Base-by-base conservation (phyloP, 768 basidiomycete genomes). In the Coprinopsis strossmayeri region DNA sequence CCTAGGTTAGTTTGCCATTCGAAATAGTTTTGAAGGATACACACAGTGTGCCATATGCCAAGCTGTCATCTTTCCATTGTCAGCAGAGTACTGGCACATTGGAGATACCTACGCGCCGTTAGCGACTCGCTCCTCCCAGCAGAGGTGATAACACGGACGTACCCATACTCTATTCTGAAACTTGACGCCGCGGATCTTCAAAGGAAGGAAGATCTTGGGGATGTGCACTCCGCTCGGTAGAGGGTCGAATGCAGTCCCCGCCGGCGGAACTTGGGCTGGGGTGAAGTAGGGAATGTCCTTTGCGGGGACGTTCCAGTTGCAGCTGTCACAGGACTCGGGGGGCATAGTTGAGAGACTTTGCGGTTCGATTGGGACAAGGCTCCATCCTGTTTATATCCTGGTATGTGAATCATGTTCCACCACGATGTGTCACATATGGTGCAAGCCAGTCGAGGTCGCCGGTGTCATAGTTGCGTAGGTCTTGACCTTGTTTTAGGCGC, bases 31-130 rank as follows among this genome's bases (percentile, higher is more conserved):
- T 4, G 57, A 62, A 61, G 23, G 24, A 62, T 17, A 74, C 55
- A 72, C 77, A 64, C 87, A 71, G 57, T 82, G 81, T 2, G 77
- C 77, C 52, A 72, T 58, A 53, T 82, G 81, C 81, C 81, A 84
- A n/a, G 73, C 58, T 0, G 74, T 76, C 7, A 74, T 34, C 55
- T 58, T 65, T 25, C 80, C 82, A 64, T 81, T 62, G 24, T 77
- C 61, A 0, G 77, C 67, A 25, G 78, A 81, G 60, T 81, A 82
- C 59, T 82, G 80, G 59, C 79, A 78, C 28, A 82, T 59, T 0
- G 81, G 81, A 11, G 80, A 74, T 27, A 81, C 50, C 73, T 74
- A 46, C 1, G 17, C 15, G 23, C n/a, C n/a, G n/a, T n/a, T n/a
- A n/a, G n/a, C n/a, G n/a, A n/a, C n/a, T n/a, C n/a, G n/a, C n/a